Conservation (phyloP, 257 asterid genomes). For the Solanum peruvianum region DNA sequence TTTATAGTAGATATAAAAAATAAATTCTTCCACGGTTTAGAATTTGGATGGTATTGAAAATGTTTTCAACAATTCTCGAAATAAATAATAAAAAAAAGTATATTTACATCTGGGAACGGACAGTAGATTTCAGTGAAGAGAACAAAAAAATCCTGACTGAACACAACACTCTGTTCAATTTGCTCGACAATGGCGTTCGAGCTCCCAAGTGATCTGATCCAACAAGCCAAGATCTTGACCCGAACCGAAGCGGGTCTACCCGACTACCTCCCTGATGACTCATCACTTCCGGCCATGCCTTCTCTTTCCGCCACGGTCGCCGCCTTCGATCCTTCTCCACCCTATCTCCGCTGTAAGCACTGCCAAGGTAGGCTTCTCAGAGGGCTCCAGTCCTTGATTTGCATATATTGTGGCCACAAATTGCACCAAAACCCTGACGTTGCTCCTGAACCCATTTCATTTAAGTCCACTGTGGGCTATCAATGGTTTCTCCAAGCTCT, state of each 20-base stretch:
- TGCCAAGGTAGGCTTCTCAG: slow-evolving; percentile 74
- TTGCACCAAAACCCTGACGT: slow-evolving; percentile 32
- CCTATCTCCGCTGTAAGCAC: slow-evolving; percentile 54
- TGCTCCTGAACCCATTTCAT: slow-evolving; percentile 42
- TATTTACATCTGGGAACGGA: not conserved
- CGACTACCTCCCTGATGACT: slow-evolving; percentile 45
- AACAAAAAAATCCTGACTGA: not conserved
- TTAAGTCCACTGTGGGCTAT: slow-evolving; percentile 52
- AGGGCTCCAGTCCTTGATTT: slow-evolving; percentile 55
- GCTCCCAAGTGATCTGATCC: slow-evolving; percentile 52
- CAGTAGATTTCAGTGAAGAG: not conserved
- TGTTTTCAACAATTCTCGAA: not conserved
- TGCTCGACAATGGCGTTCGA: slow-evolving; percentile 29
- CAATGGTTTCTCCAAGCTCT: slow-evolving; percentile 68
- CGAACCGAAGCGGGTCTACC: slow-evolving; percentile 59
- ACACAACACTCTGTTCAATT: not conserved
- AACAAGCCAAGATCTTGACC: slow-evolving; percentile 50
- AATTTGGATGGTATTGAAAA: not conserved
- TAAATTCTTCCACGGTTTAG: not conserved
- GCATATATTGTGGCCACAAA: slow-evolving; percentile 56
- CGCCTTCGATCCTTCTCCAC: slow-evolving; percentile 43
- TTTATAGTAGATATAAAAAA: too few species aligned
- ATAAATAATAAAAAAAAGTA: too few species aligned
- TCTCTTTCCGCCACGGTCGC: slow-evolving; percentile 59
- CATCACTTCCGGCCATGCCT: slow-evolving; percentile 46